phyloP scores from a whole-genome alignment of 2,329 filamentous ascomycete genomes.

The Paradendryphiella salina region DNA sequence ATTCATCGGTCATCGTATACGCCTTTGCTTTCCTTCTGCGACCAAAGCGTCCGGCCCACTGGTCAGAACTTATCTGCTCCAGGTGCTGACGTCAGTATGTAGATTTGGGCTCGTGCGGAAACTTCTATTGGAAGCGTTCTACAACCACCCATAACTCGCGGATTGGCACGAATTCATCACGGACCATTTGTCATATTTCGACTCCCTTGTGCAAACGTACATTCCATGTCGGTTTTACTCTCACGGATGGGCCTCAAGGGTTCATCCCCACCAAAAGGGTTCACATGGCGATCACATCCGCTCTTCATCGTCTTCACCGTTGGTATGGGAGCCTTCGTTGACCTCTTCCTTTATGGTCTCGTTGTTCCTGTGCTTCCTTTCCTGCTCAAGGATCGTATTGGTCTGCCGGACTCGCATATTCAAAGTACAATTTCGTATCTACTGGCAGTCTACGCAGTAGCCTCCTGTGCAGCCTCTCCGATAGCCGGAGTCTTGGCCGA shows the following conservation, averaged over 20 bases:
- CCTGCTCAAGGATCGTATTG: slow-evolving; percentile 57
- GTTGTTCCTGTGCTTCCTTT: slow-evolving; percentile 63
- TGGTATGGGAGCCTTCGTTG: slow-evolving; percentile 59
- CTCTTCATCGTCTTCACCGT: slow-evolving; percentile 63
- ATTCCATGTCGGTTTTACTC: not conserved
- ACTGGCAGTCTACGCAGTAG: slow-evolving; percentile 59
- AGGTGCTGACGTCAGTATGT: slow-evolving; percentile 6
- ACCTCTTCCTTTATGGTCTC: slow-evolving; percentile 63
- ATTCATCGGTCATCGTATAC: not conserved
- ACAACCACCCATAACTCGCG: not conserved
- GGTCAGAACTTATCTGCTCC: not conserved
- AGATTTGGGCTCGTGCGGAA: slow-evolving; percentile 2
- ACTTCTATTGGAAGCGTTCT: not conserved
- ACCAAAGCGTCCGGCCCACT: not conserved
- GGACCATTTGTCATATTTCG: not conserved
- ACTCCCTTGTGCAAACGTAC: not conserved
- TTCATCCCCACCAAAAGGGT: slow-evolving; percentile 31
- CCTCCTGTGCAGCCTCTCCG: slow-evolving; percentile 56
- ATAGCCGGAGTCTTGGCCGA: slow-evolving; percentile 61
- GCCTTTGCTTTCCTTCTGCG: not conserved
- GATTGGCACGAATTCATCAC: not conserved
- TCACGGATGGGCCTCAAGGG: not conserved
- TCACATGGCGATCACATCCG: slow-evolving; percentile 61
- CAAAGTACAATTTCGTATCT: slow-evolving; percentile 59
- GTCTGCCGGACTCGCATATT: slow-evolving; percentile 53